Conservation (phyloP, 2,329 filamentous ascomycete species). For the Arthrinium phaeospermum region DNA sequence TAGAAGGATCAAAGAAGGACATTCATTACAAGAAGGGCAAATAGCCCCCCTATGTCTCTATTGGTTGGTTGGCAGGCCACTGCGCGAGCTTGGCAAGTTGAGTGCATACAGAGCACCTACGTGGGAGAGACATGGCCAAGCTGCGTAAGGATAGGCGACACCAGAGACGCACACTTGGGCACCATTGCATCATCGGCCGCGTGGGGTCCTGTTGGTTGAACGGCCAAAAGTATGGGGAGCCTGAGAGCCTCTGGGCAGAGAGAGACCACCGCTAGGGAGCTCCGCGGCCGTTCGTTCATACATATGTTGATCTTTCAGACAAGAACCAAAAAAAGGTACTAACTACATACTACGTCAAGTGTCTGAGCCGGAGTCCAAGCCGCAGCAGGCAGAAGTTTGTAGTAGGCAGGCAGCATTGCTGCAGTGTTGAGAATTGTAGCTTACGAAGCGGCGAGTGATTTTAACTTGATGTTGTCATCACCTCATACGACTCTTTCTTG, state of each 20-base stretch:
- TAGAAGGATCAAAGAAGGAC: background rate
- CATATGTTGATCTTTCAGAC: background rate
- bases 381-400: background rate
- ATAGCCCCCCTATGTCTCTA: background rate
- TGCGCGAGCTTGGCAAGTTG: background rate
- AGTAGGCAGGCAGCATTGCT: background rate
- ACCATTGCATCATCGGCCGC: constrained; percentile 11
- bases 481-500: background rate
- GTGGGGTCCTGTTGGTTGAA: constrained; percentile 2
- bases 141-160: background rate
- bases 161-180: background rate
- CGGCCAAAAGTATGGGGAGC: background rate
- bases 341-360: background rate
- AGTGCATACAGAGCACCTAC: background rate
- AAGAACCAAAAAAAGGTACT: background rate
- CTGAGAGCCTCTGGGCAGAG: background rate
- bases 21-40: background rate
- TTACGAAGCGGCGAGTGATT: background rate
- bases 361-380: background rate
- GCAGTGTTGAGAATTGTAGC: background rate
- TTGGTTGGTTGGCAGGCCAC: background rate
- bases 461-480: background rate
- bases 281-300: background rate
- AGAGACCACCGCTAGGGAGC: background rate
- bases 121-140: background rate